Conservation (phyloP, 495 filamentous ascomycete species). For the Lentithecium fluviatile region DNA sequence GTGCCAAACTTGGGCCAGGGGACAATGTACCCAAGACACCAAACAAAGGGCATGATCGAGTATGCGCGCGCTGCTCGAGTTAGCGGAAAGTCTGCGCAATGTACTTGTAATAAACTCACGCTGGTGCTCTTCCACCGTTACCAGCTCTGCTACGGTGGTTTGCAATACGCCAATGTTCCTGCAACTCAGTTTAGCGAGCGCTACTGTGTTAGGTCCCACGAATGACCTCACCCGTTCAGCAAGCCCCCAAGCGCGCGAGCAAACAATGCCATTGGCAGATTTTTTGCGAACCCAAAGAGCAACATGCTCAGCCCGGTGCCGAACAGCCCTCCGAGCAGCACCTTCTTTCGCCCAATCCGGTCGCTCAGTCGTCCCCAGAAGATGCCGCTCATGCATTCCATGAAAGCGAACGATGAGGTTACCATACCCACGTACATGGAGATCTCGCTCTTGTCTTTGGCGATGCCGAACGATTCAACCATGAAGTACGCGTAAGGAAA, state of each 20-base stretch:
- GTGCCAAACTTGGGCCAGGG: not conserved
- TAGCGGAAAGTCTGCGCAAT: not conserved
- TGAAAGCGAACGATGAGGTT: constrained; percentile 93
- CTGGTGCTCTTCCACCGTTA: constrained; percentile 88
- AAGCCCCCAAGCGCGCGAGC: constrained; percentile 87
- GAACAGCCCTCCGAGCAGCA: constrained; percentile 79
- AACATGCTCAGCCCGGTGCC: constrained; percentile 94
- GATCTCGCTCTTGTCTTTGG: constrained; percentile 73
- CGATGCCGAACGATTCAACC: constrained; percentile 87
- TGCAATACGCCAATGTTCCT: constrained; percentile 91
- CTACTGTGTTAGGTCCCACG: constrained; percentile 22
- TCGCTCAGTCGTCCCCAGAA: constrained; percentile 94
- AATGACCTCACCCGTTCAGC: constrained; percentile 75
- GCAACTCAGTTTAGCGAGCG: constrained; percentile 22
- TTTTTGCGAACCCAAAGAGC: constrained; percentile 87
- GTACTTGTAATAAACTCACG: constrained; percentile 51
- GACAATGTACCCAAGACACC: constrained; percentile 75
- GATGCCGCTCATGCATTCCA: constrained; percentile 85
- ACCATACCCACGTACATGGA: constrained; percentile 94
- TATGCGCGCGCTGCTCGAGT: constrained; percentile 70
- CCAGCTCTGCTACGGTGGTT: constrained; percentile 90
- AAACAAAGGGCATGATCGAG: constrained; percentile 95
- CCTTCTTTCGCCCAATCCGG: constrained; percentile 86
- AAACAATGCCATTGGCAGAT: constrained; percentile 76
- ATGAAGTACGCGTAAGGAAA: constrained; percentile 99